A percentile compares a stretch with the other conserved stretches of the same genome.
These are phyloP conservation scores for Lanmaoa pseudosensibilis DNA, from an alignment of 768 basidiomycete species.

Conservation along the genomic window DNA sequence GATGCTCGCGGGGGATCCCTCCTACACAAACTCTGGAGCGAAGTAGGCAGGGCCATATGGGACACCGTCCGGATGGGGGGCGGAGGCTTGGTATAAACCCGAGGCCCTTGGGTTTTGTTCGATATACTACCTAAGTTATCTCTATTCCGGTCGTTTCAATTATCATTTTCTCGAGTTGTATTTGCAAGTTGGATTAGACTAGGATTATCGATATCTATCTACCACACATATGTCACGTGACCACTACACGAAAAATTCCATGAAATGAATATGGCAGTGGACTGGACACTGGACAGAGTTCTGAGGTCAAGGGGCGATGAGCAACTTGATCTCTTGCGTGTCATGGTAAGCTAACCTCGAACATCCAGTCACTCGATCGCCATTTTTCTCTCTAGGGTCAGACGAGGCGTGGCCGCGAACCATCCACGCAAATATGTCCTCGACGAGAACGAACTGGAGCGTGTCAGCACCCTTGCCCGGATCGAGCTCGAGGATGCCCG, in stretches of 20 bases:
- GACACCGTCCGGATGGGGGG: constrained; percentile 80
- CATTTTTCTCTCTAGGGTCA: constrained; percentile 53
- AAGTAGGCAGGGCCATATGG: constrained; percentile 49
- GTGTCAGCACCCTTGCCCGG: constrained; percentile 83
- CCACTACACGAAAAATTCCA: constrained; percentile 2
- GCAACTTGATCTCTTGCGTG: constrained; percentile 71
- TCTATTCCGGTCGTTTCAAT: constrained; percentile 11
- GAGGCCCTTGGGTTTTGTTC: not conserved
- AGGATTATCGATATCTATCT: too few species aligned
- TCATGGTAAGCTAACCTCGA: constrained; percentile 44
- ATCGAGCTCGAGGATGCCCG: constrained; percentile 91
- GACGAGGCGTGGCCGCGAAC: constrained; percentile 69
- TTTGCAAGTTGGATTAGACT: not conserved
- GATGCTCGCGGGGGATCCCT: constrained; percentile 39
- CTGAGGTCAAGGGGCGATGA: constrained; percentile 44
- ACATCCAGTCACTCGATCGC: not conserved
- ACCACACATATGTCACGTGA: constrained; percentile 17
- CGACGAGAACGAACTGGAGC: constrained; percentile 85
- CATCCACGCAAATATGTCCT: constrained; percentile 88
- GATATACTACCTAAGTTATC: constrained; percentile 14
- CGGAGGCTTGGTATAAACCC: constrained; percentile 61
- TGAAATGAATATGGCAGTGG: not conserved
- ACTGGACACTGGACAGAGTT: not conserved
- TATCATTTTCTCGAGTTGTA: not conserved
- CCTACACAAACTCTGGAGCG: constrained; percentile 49